phyloP scores from a whole-genome alignment of 345 rosid genomes.

The Tarenaya hassleriana region DNA sequence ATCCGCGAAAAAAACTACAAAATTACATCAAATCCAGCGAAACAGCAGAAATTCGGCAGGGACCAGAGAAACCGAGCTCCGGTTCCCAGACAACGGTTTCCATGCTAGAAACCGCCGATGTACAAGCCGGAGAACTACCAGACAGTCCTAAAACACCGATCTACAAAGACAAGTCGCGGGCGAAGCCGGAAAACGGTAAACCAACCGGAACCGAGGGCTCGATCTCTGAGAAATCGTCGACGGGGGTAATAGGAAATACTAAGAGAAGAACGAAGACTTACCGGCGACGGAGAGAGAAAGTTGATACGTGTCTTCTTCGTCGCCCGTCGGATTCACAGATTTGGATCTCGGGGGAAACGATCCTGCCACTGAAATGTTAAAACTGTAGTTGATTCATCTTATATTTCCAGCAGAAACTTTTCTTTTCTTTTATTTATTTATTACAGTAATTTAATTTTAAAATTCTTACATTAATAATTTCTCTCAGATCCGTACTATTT shows the following conservation, averaged over 20 bases:
- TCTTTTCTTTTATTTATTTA: not conserved
- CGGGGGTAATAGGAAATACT: not conserved
- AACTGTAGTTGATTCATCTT: slow-evolving; percentile 7
- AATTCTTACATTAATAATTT: no score
- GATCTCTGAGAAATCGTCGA: slow-evolving; percentile 1
- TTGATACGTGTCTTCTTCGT: not conserved
- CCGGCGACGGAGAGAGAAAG: slow-evolving; percentile 10
- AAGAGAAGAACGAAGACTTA: not conserved
- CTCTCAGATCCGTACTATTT: no score
- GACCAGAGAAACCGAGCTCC: slow-evolving; percentile 7
- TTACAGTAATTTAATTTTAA: no score
- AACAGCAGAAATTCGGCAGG: not conserved
- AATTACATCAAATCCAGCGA: not conserved
- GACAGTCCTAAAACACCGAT: slow-evolving; percentile 4
- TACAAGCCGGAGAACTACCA: not conserved
- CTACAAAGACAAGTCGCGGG: slow-evolving; percentile 12
- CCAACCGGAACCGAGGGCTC: not conserved
- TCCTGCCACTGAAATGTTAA: slow-evolving; percentile 9
- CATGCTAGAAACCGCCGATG: not conserved
- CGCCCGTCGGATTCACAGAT: slow-evolving; percentile 8
- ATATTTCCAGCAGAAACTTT: not conserved
- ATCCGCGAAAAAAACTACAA: not conserved
- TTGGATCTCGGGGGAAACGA: slow-evolving; percentile 19
- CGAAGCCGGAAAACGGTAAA: not conserved
- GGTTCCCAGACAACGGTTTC: not conserved